Percentiles rank a stretch among this genome's conserved stretches.
phyloP scores from a whole-genome alignment of 1,284 basidiomycete species.

The Trichosporon faecale region DNA sequence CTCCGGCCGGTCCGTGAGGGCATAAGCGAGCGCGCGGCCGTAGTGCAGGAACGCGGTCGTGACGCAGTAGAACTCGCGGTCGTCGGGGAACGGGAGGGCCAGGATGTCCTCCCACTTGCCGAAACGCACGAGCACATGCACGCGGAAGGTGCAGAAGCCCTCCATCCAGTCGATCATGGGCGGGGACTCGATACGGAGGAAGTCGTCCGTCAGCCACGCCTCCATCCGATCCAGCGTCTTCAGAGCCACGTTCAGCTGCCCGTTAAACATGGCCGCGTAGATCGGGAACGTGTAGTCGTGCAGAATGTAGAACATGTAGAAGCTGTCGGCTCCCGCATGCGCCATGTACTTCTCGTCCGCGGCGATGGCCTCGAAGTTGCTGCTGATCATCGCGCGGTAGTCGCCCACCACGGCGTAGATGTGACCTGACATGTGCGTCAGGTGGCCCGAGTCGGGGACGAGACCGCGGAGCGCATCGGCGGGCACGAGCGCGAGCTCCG shows the following conservation, averaged over 20 bases:
- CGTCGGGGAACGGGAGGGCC: constrained; percentile 26
- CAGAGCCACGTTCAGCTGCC: constrained; percentile 36
- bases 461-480: constrained; percentile 36
- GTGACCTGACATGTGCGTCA: constrained; percentile 47
- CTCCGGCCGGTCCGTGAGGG: constrained; percentile 28
- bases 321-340: constrained; percentile 20
- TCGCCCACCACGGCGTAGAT: constrained; percentile 47
- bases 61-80: constrained; percentile 34
- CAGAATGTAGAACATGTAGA: constrained; percentile 45
- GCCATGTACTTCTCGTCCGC: constrained; percentile 40
- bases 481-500: constrained; percentile 37
- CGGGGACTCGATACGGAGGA: constrained; percentile 28
- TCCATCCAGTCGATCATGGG: constrained; percentile 44
- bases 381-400: constrained; percentile 38
- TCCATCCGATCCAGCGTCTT: constrained; percentile 37
- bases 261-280: constrained; percentile 46
- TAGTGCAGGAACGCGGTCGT: constrained; percentile 39
- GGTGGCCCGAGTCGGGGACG: constrained; percentile 43
- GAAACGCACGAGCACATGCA: constrained; percentile 44
- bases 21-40: constrained; percentile 37
- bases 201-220: constrained; percentile 28
- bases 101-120: constrained; percentile 45
- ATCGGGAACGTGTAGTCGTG: constrained; percentile 43
- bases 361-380: constrained; percentile 34
- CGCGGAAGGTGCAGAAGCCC: constrained; percentile 31